phyloP scores from a whole-genome alignment of 495 filamentous ascomycete species.

The Glarea lozoyensis region DNA sequence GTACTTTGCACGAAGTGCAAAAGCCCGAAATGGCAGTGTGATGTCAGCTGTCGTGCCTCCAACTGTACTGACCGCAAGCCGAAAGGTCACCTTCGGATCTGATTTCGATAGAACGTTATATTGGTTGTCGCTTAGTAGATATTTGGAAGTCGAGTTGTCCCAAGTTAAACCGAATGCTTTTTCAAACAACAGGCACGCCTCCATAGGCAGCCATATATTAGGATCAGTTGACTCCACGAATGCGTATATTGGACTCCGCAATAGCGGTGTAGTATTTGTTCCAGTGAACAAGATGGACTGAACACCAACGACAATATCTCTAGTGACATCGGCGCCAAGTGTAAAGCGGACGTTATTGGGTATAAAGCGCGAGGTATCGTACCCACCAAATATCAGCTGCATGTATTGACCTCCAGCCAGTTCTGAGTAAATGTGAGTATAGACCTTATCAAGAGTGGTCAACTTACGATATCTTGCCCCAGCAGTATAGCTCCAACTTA shows the following conservation, averaged over 20 bases:
- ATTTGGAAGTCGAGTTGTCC: conserved; percentile 34
- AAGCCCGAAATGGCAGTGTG: not conserved
- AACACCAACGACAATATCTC: conserved; percentile 1
- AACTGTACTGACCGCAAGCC: not conserved
- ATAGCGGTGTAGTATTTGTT: conserved; percentile 11
- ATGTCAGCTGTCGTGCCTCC: not conserved
- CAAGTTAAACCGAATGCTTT: conserved; percentile 38
- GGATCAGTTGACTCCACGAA: conserved; percentile 45
- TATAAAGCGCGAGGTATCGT: conserved; percentile 38
- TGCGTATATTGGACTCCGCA: conserved; percentile 24
- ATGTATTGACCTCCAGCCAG: conserved; percentile 34
- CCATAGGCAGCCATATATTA: conserved; percentile 43
- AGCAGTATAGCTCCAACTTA: conserved; percentile 49
- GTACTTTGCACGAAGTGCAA: not conserved
- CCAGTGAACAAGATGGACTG: not conserved
- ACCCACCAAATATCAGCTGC: conserved; percentile 45
- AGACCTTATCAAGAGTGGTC: not conserved
- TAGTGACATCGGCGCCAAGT: conserved; percentile 30
- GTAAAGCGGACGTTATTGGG: conserved; percentile 37
- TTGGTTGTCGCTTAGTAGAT: conserved; percentile 29
- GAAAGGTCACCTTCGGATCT: not conserved
- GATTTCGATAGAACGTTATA: not conserved
- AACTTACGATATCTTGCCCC: conserved; percentile 35
- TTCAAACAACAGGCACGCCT: conserved; percentile 44
- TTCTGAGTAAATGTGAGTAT: conserved; percentile 2